Base-by-base conservation (phyloP, 768 basidiomycete species). In the Trametopsis cervina region DNA sequence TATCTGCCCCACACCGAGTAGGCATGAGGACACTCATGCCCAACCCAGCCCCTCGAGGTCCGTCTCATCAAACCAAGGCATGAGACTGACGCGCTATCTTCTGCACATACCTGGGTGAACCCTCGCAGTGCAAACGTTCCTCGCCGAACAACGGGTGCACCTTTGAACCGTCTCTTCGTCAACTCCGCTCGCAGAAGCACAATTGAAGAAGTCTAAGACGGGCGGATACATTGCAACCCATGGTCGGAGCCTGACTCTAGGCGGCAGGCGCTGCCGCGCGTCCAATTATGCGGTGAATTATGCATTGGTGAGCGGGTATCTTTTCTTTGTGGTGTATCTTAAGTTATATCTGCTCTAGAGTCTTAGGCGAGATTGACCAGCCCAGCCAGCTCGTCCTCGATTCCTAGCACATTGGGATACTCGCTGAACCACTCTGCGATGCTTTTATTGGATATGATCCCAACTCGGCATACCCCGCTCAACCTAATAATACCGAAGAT, bases 1-100 rank as follows among this genome's bases (percentile, higher is more conserved):
- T n/a, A n/a, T n/a, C n/a, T n/a, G n/a, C n/a, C 9, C 18, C 9
- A 18, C 55, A 74, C 69, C 12, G 54, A 65, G 66, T 62, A 2
- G 64, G 65, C 38, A 63, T 66, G 4, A 69, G 72, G 52, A 71
- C 73, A 62, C 60, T 75, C 21, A 67, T 71, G 4, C 64, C 74
- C 10, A 71, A 71, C 48, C 66, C 69, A 0, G 64, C 63, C 25
- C 66, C 65, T 72, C 5, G 66, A 66, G 2, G 63, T 71, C 2
- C 45, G 69, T 11, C 66, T 76, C 2, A 51, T 69, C 29, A 67
- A 59, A 21, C 52, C 56, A 1, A 59, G 61, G 1, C 69, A 71
- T 11, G 52, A 58, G 47, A 53, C 58, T 9, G 66, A 73, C 29
- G 70, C 74, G 3, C 63, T 75, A 2, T 71, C 60, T 23, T 75